Conservation (phyloP, 257 asterid genomes). For the Echium plantagineum region DNA sequence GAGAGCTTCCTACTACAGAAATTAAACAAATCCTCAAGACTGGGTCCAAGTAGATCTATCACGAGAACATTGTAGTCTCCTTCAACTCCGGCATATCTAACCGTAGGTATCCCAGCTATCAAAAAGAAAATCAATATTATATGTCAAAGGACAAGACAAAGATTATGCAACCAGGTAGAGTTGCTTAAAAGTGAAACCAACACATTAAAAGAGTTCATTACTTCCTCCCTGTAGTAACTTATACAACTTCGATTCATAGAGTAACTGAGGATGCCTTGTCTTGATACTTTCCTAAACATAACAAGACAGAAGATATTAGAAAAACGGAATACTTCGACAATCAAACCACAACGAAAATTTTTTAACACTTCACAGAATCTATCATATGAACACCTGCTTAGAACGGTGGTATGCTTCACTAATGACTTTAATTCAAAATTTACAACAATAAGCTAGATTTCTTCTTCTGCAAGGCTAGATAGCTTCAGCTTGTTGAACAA, state of each 20-base stretch:
- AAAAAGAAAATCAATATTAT: conserved; percentile 8
- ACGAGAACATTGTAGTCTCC: conserved; percentile 91
- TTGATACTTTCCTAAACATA: conserved; percentile 66
- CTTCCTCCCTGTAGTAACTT: conserved; percentile 85
- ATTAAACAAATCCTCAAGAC: conserved; percentile 88
- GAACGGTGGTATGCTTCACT: no score
- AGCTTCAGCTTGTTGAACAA: no score
- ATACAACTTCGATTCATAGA: conserved; percentile 69
- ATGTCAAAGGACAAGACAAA: conserved; percentile 9
- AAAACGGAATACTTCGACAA: neutral
- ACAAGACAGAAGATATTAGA: conserved; percentile 7
- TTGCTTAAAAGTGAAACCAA: conserved; percentile 8
- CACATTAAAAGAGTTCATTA: conserved; percentile 23
- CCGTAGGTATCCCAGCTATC: conserved; percentile 69
- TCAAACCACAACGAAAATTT: conserved; percentile 1
- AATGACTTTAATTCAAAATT: no score
- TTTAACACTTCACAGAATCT: no score
- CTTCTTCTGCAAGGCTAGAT: no score
- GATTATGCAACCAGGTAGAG: conserved; percentile 1
- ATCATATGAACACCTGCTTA: no score
- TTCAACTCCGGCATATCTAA: conserved; percentile 84
- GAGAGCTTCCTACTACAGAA: conserved; percentile 82
- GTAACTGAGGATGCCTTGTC: conserved; percentile 74
- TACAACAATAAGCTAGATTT: no score
- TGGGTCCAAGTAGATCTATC: conserved; percentile 84